Evolutionary conservation across 1,139 yeast species (phyloP).

Genomic region (Hansenula lynferdii): DNA sequence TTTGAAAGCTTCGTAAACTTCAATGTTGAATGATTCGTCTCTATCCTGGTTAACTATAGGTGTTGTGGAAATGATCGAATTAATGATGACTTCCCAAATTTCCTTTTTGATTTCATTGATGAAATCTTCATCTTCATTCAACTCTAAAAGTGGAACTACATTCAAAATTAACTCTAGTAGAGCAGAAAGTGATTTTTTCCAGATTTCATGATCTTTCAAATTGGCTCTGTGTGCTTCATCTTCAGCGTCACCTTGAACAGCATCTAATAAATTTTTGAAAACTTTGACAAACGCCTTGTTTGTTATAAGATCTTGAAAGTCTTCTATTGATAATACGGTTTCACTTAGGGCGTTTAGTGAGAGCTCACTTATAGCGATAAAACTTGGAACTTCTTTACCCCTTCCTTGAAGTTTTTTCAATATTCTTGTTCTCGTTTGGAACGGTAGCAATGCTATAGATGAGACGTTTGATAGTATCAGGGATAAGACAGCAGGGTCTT

Average conservation of each 20-base stretch:
- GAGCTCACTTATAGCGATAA: constrained; percentile 53
- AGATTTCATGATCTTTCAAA: constrained; percentile 23
- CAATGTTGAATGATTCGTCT: constrained; percentile 45
- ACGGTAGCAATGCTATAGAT: constrained; percentile 50
- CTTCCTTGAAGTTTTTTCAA: constrained; percentile 28
- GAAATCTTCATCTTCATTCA: constrained; percentile 15
- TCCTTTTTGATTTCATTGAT: constrained; percentile 15
- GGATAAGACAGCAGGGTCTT: constrained; percentile 35
- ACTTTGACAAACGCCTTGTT: constrained; percentile 42
- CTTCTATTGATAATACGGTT: constrained; percentile 30
- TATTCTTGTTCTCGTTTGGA: constrained; percentile 52
- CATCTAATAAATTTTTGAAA: constrained; percentile 35
- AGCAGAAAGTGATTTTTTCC: constrained; percentile 26
- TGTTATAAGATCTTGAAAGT: constrained; percentile 33
- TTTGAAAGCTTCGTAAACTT: constrained; percentile 41
- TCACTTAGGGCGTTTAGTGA: constrained; percentile 40
- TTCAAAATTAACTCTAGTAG: constrained; percentile 25
- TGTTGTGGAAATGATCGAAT: constrained; percentile 39
- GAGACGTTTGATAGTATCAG: constrained; percentile 49
- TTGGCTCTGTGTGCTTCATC: constrained; percentile 29
- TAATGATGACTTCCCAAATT: constrained; percentile 46
- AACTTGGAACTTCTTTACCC: constrained; percentile 51
- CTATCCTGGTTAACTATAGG: constrained; percentile 24
- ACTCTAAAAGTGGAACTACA: constrained; percentile 18
- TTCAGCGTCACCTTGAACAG: constrained; percentile 32